Conservation (phyloP, 129 eudicot genomes). For the Gnaphalium uliginosum region DNA sequence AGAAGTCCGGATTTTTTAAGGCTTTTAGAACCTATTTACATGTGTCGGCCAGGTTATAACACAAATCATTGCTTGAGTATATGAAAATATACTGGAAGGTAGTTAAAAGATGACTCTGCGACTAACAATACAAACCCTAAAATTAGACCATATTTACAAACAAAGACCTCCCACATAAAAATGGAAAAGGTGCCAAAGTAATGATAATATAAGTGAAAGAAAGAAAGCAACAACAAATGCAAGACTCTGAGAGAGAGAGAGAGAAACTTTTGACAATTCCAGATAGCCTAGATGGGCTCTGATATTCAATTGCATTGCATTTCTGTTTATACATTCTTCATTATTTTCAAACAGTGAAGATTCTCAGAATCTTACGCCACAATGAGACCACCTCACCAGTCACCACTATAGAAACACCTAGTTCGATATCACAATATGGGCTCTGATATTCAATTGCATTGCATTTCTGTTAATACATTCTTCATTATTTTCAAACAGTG, state of each 20-base stretch:
- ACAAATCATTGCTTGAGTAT: constrained; percentile 14
- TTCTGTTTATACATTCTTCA: background rate
- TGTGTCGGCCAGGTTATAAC: constrained; percentile 21
- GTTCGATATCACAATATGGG: background rate
- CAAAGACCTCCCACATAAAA: background rate
- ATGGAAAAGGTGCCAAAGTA: background rate
- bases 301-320: too few relatives aligned
- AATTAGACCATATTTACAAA: background rate
- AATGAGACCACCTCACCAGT: constrained; percentile 5
- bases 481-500: background rate
- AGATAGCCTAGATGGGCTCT: background rate
- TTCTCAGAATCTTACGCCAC: background rate
- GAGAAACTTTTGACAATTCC: background rate
- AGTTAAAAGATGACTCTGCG: background rate
- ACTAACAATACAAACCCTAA: background rate
- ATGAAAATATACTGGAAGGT: background rate
- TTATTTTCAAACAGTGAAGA: background rate
- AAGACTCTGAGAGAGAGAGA: background rate
- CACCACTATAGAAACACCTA: background rate
- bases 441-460: too few relatives aligned
- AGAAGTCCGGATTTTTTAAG: constrained; percentile 71
- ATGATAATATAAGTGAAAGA: background rate
- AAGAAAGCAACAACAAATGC: background rate
- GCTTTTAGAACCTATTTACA: constrained; percentile 71
- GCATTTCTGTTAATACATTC: too few relatives aligned